A percentile compares a stretch with the other conserved stretches of the same genome.
Conservation (phyloP, 176 grass and related monocot species). For the Oryza glumipatula region DNA sequence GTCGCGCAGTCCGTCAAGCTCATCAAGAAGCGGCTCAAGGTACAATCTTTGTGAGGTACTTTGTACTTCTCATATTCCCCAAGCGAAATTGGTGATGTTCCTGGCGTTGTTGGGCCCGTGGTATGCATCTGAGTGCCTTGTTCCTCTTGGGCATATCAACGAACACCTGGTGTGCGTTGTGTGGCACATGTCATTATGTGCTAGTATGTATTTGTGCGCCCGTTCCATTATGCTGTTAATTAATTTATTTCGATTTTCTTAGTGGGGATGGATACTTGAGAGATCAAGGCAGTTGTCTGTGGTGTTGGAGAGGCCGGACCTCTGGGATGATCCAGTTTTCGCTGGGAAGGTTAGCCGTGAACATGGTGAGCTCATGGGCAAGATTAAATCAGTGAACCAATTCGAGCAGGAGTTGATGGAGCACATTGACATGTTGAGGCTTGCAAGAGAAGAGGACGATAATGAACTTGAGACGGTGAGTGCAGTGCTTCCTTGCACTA, state of each 20-base stretch:
- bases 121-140: neutral
- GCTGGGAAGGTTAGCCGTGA: constrained; percentile 90
- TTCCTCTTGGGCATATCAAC: constrained; percentile 25
- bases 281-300: constrained; percentile 66
- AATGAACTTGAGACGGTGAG: constrained; percentile 81
- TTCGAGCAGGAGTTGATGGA: constrained; percentile 86
- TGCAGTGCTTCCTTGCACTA: constrained; percentile 5
- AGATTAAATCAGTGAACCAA: constrained; percentile 75
- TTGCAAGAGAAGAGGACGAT: constrained; percentile 91
- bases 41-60: constrained; percentile 24
- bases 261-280: constrained; percentile 85
- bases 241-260: constrained; percentile 18
- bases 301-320: constrained; percentile 75
- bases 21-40: constrained; percentile 94
- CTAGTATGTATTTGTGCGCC: neutral
- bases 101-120: neutral
- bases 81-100: neutral
- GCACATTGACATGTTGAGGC: constrained; percentile 88
- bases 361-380: constrained; percentile 77
- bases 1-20: constrained; percentile 84
- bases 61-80: neutral
- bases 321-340: constrained; percentile 88
- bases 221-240: constrained; percentile 8
- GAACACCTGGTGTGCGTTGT: constrained; percentile 12
- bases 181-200: neutral